phyloP scores from a whole-genome alignment of 495 filamentous ascomycete species.

The Penicillium pulvis region DNA sequence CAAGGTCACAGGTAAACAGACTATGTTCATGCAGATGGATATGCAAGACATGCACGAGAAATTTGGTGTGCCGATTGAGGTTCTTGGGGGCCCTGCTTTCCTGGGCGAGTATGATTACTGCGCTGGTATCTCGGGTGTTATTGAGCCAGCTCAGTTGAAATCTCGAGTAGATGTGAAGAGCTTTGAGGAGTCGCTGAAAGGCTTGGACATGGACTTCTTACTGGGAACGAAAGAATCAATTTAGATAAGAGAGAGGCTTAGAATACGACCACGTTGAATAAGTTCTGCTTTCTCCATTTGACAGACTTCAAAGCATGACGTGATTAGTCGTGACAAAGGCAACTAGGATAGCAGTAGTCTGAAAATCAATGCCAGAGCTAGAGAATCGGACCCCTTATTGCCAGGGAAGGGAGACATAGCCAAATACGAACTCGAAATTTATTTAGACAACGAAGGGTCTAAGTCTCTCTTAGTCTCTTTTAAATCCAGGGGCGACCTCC shows the following conservation, averaged over 20 bases:
- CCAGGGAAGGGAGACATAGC: too few relatives aligned
- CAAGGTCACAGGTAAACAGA: constrained; percentile 34
- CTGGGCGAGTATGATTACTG: constrained; percentile 44
- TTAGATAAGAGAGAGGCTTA: neutral
- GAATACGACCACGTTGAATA: neutral
- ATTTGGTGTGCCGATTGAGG: constrained; percentile 39
- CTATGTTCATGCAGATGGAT: constrained; percentile 26
- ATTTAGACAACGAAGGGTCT: too few relatives aligned
- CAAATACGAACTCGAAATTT: too few relatives aligned
- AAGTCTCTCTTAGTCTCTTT: too few relatives aligned
- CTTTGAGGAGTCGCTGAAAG: constrained; percentile 5
- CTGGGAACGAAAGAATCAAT: neutral
- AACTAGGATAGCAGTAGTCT: too few relatives aligned
- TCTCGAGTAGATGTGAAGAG: neutral
- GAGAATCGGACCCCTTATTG: too few relatives aligned
- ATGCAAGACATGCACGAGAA: constrained; percentile 34
- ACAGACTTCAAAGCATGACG: neutral
- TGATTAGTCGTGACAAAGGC: neutral
- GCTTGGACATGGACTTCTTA: neutral
- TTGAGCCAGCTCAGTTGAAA: constrained; percentile 38
- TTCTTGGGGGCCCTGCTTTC: constrained; percentile 36
- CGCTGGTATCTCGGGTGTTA: constrained; percentile 35
- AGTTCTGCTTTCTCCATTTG: neutral
- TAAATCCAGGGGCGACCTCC: too few relatives aligned
- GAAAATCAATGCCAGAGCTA: too few relatives aligned